Conservation (phyloP, 352 stramenopile genomes). For the Aphanomyces invadans region DNA sequence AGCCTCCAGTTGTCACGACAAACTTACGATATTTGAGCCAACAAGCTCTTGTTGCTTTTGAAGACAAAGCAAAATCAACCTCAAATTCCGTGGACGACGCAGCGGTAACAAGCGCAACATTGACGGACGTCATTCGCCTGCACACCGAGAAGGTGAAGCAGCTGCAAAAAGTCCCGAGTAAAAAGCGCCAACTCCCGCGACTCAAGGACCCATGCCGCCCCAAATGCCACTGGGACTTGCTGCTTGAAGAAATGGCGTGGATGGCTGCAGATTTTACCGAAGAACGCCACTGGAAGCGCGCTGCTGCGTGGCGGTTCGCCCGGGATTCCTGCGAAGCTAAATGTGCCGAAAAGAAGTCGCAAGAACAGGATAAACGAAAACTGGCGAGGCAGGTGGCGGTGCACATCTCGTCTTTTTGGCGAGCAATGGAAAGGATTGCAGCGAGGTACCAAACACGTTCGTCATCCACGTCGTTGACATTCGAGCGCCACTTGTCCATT, state of each 20-base stretch:
- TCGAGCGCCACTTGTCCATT: background rate
- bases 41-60: background rate
- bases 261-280: conserved; percentile 94
- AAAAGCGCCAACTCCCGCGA: conserved; percentile 63
- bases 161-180: conserved; percentile 17
- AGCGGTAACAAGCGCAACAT: background rate
- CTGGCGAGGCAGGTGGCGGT: conserved; percentile 54
- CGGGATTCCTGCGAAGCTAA: conserved; percentile 53
- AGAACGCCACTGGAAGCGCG: conserved; percentile 94
- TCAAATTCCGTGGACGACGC: background rate
- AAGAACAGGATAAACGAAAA: conserved; percentile 57
- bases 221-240: conserved; percentile 88
- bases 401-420: conserved; percentile 75
- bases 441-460: conserved; percentile 55
- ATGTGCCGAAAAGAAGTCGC: conserved; percentile 57
- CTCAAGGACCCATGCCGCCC: conserved; percentile 40
- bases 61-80: background rate
- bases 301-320: conserved; percentile 52
- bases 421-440: conserved; percentile 77
- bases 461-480: background rate
- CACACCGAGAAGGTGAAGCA: conserved; percentile 11
- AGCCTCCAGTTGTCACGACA: conserved; percentile 9
- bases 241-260: conserved; percentile 96
- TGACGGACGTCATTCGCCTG: conserved; percentile 1
- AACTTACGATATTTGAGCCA: conserved; percentile 4